Base-by-base conservation (phyloP, 805 yeast species). In the Pichia cephalocereana region DNA sequence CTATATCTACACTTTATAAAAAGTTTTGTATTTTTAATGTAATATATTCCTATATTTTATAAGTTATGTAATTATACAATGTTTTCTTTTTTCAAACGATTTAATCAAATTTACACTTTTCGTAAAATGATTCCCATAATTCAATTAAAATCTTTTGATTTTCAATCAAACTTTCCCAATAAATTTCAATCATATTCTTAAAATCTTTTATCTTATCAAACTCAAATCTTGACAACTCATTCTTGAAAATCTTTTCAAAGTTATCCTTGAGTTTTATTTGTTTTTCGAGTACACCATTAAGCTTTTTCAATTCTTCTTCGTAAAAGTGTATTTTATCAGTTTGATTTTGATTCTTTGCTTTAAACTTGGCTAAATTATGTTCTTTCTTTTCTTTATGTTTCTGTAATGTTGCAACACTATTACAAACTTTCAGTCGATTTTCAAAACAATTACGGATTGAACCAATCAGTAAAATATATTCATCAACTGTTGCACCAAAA, bases 141-240 rank as follows among this genome's bases (percentile, higher is more conserved):
- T 86, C 95, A 50, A 86, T 86, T 32, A 84, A 80, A 63, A 89
- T 96, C 67, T 93, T 93, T 66, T 93, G 99, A 32, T 89, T 75
- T 66, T 93, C 99, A 47, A 90, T 85, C 26, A 93, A 77, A 46
- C 93, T 80, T 64, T 93, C 98, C 61, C 95, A 76, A 58, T 82
- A 90, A 12, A 91, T 83, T 65, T 93, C 99, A 46, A 91, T 86
- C 52, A 89, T 78, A 58, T 86, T 86, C 61, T 96, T 77, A 66
- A 91, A 88, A 57, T 90, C 98, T 38, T 77, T 80, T 36, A 87
- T 75, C 57, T 82, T 85, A 49, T 84, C 91, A 41, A 71, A 69
- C 60, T 88, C 96, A 61, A 90, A 87, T 36, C 65, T 70, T 17
- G 70, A 74, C 28, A 91, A 66, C 57, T 93, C 96, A 39, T 64